These are phyloP conservation scores for Pichia eremophila DNA, from an alignment of 805 yeast genomes.

Conservation along the genomic window DNA sequence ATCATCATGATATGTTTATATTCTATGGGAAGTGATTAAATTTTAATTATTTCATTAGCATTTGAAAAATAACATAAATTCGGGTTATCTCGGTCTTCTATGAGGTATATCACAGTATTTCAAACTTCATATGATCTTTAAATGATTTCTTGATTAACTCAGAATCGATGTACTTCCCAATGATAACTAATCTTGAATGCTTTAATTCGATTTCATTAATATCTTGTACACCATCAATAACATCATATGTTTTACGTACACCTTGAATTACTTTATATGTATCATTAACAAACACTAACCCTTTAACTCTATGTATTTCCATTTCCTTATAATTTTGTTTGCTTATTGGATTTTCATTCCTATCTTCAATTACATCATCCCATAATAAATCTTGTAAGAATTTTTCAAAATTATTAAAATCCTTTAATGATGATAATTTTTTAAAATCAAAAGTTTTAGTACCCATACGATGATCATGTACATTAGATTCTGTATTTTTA, in stretches of 20 bases:
- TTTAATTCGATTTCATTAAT: slow-evolving; percentile 10
- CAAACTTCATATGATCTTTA: slow-evolving; percentile 5
- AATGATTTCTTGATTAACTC: slow-evolving; percentile 8
- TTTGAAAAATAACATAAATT: background rate
- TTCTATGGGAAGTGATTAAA: too few species aligned
- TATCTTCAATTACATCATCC: slow-evolving; percentile 42
- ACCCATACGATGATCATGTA: slow-evolving; percentile 45
- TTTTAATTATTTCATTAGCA: too few species aligned
- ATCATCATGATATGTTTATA: too few species aligned
- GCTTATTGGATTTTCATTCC: background rate
- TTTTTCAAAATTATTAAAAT: slow-evolving; percentile 40
- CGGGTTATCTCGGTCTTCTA: background rate
- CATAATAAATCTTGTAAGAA: slow-evolving; percentile 70
- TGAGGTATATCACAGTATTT: background rate
- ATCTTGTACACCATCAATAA: slow-evolving; percentile 34
- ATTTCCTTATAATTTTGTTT: slow-evolving; percentile 18
- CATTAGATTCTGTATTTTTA: slow-evolving; percentile 13
- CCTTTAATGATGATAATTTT: slow-evolving; percentile 25
- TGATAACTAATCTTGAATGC: slow-evolving; percentile 21
- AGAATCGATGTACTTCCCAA: slow-evolving; percentile 21
- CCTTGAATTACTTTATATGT: slow-evolving; percentile 69
- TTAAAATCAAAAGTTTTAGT: slow-evolving; percentile 44
- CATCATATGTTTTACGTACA: slow-evolving; percentile 86
- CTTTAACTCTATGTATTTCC: slow-evolving; percentile 81
- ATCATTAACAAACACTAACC: slow-evolving; percentile 42